phyloP scores from a whole-genome alignment of 345 rosid genomes.

The Gossypium raimondii region DNA sequence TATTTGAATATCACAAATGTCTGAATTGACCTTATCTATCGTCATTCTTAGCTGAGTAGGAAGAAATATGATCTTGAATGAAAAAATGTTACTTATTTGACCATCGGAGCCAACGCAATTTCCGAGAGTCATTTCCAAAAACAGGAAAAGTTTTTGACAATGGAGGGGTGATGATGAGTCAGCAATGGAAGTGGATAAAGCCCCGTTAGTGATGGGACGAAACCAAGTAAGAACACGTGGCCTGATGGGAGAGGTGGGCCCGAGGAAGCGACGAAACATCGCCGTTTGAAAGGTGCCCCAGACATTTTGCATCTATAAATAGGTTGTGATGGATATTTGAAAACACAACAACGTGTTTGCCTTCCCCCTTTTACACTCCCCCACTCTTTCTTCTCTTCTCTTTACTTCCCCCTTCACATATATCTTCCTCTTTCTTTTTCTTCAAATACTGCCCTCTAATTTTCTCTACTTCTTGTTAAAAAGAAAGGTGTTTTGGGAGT shows the following conservation, averaged over 20 bases:
- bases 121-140: no score
- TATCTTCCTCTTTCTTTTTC: not conserved
- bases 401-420: not conserved
- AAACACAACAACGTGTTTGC: conserved; percentile 16
- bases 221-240: conserved; percentile 3
- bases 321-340: conserved; percentile 11
- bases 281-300: not conserved
- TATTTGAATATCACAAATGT: no score
- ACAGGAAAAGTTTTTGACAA: no score
- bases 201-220: no score
- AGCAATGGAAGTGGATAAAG: no score
- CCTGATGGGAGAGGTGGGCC: not conserved
- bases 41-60: no score
- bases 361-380: conserved; percentile 10
- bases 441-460: not conserved
- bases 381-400: no score
- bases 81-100: not conserved
- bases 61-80: no score
- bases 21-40: no score
- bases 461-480: not conserved
- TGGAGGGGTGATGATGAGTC: no score
- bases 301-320: conserved; percentile 27
- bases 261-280: not conserved
- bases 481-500: not conserved
- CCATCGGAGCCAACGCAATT: no score